Conservation (phyloP, 805 yeast species). For the Cephaloascus albidus region DNA sequence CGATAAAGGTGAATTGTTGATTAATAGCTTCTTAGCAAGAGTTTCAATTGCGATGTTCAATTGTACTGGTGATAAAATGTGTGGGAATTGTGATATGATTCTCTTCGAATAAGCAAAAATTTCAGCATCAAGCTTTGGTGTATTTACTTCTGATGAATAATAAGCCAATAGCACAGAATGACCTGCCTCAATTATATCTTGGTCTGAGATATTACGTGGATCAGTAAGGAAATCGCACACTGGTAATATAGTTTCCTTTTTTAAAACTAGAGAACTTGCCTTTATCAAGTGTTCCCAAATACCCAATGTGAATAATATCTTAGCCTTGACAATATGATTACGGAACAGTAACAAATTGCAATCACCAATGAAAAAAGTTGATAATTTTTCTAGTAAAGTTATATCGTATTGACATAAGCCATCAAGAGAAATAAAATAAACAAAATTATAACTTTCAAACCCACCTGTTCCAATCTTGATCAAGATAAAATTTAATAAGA, state of each 20-base stretch:
- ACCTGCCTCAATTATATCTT: constrained; percentile 42
- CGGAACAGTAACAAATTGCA: constrained; percentile 16
- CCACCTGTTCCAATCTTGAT: constrained; percentile 55
- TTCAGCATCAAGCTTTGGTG: constrained; percentile 8
- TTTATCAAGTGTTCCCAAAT: constrained; percentile 34
- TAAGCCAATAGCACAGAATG: constrained; percentile 50
- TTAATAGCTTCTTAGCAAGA: constrained; percentile 31
- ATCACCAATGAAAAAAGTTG: constrained; percentile 10
- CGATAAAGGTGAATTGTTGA: not conserved
- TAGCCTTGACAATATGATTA: constrained; percentile 21
- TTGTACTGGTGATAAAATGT: constrained; percentile 41
- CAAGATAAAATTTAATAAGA: constrained; percentile 35
- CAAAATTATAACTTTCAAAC: constrained; percentile 53
- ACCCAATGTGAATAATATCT: constrained; percentile 35
- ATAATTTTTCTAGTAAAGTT: constrained; percentile 14
- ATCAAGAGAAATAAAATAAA: constrained; percentile 41
- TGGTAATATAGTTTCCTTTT: constrained; percentile 12
- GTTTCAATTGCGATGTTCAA: constrained; percentile 48
- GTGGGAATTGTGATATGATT: constrained; percentile 48
- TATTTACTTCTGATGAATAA: constrained; percentile 10
- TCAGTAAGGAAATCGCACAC: constrained; percentile 12
- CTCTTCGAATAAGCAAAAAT: constrained; percentile 33
- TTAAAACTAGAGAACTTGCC: constrained; percentile 22
- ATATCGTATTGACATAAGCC: constrained; percentile 17
- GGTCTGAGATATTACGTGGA: constrained; percentile 10